Evolutionary conservation across 306 rosid genomes (phyloP).

Genomic region (Vicia sativa): DNA sequence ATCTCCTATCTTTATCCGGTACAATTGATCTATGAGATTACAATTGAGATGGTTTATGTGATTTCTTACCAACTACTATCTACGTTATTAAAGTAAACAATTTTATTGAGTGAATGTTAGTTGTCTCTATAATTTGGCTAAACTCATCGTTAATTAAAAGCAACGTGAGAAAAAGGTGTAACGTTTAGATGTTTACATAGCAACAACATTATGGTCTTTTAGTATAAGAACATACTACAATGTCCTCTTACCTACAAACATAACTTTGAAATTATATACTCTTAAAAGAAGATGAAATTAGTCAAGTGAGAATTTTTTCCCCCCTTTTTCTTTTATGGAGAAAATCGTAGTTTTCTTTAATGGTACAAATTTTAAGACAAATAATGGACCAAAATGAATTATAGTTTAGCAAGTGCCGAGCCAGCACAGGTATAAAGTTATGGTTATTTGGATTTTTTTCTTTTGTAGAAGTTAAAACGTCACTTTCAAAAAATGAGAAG

Average conservation of each 20-base stretch:
- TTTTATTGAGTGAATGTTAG: too few relatives aligned
- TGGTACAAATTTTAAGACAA: slow-evolving; percentile 26
- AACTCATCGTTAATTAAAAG: too few relatives aligned
- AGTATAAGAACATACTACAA: too few relatives aligned
- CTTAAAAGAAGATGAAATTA: slow-evolving; percentile 1
- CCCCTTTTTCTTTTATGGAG: neutral
- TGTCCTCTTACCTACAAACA: neutral
- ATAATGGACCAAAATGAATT: slow-evolving; percentile 46
- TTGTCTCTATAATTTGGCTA: too few relatives aligned
- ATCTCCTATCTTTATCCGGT: too few relatives aligned
- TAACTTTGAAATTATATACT: neutral
- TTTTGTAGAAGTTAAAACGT: slow-evolving; percentile 43
- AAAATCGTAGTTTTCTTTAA: slow-evolving; percentile 30
- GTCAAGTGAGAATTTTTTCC: neutral
- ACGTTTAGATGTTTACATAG: too few relatives aligned
- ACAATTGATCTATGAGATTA: too few relatives aligned
- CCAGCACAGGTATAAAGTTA: slow-evolving; percentile 38
- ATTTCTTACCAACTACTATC: too few relatives aligned
- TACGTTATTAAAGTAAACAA: too few relatives aligned
- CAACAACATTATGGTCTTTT: too few relatives aligned
- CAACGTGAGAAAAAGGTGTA: too few relatives aligned
- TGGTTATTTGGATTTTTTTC: slow-evolving; percentile 37
- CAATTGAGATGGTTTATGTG: too few relatives aligned
- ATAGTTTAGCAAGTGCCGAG: slow-evolving; percentile 36
- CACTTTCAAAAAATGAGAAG: slow-evolving; percentile 36